Conservation (phyloP, 192 early-diverging fungal genomes). For the Backusella circina region DNA sequence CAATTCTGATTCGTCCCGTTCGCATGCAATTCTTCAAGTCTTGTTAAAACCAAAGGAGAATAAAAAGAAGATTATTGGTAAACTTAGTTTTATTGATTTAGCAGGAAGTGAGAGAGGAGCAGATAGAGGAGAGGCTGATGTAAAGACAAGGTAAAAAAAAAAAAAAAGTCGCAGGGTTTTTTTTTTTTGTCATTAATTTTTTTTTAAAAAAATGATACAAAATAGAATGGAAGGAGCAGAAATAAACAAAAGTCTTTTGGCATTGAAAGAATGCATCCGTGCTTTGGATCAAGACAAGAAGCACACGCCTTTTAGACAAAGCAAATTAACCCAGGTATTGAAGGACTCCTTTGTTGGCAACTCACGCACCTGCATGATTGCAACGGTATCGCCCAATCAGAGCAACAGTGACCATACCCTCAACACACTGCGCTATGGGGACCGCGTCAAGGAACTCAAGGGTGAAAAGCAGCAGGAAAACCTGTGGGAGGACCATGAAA, state of each 20-base stretch:
- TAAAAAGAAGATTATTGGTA: constrained; percentile 66
- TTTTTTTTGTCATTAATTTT: too few relatives aligned
- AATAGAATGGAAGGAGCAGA: constrained; percentile 97
- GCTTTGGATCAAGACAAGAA: constrained; percentile 92
- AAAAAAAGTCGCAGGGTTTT: too few relatives aligned
- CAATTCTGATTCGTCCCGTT: constrained; percentile 96
- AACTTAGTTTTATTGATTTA: constrained; percentile 97
- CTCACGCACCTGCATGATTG: constrained; percentile 98
- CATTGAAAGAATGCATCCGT: constrained; percentile 97
- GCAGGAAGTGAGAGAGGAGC: constrained; percentile 98
- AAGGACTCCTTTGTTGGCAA: constrained; percentile 99
- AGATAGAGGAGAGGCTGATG: constrained; percentile 91
- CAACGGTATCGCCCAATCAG: constrained; percentile 95
- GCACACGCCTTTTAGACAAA: constrained; percentile 97
- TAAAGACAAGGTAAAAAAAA: constrained; percentile 75
- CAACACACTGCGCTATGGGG: constrained; percentile 96
- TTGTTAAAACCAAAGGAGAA: constrained; percentile 69
- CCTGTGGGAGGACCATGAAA: not conserved
- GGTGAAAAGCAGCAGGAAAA: constrained; percentile 31
- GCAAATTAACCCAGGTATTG: constrained; percentile 93
- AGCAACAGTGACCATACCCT: constrained; percentile 94
- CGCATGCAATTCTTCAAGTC: constrained; percentile 96
- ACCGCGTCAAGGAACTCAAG: constrained; percentile 55
- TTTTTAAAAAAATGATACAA: not conserved
- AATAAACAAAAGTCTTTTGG: constrained; percentile 98